Evolutionary conservation across 129 eudicot genomes (phyloP).

Genomic region (Heracleum sosnowskyi): DNA sequence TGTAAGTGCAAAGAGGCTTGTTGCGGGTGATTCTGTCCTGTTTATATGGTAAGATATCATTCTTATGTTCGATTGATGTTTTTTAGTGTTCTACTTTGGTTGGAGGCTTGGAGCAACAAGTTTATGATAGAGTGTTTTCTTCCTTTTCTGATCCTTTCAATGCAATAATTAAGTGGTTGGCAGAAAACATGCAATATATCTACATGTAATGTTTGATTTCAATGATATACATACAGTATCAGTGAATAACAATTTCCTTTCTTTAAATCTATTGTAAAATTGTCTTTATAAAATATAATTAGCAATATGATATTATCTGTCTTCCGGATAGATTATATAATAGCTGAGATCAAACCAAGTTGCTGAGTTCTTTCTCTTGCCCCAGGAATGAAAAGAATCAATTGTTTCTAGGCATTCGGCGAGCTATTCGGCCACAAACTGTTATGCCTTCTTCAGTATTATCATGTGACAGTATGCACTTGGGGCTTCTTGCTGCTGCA

Average conservation of each 20-base stretch:
- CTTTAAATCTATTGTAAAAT: neutral
- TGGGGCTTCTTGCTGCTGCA: constrained; percentile 99
- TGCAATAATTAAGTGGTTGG: neutral
- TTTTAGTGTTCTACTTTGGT: neutral
- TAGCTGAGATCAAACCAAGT: constrained; percentile 2
- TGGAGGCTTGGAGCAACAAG: neutral
- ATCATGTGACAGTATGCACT: constrained; percentile 96
- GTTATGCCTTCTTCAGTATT: constrained; percentile 94
- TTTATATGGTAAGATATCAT: constrained; percentile 60
- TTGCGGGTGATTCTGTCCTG: constrained; percentile 89
- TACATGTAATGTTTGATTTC: neutral
- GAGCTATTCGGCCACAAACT: constrained; percentile 88
- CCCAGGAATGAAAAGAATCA: constrained; percentile 86
- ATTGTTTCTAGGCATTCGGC: constrained; percentile 73
- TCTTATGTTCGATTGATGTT: neutral
- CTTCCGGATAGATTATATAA: neutral
- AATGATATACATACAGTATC: neutral
- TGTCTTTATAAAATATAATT: neutral
- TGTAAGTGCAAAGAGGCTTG: constrained; percentile 89
- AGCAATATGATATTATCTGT: neutral
- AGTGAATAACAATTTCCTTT: neutral
- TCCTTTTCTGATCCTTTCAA: neutral
- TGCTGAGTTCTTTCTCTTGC: constrained; percentile 3
- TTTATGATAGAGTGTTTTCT: neutral
- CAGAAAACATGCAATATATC: neutral